These are phyloP conservation scores for Cystofilobasidium ferigula DNA, from an alignment of 768 basidiomycete genomes.

Conservation along the genomic window DNA sequence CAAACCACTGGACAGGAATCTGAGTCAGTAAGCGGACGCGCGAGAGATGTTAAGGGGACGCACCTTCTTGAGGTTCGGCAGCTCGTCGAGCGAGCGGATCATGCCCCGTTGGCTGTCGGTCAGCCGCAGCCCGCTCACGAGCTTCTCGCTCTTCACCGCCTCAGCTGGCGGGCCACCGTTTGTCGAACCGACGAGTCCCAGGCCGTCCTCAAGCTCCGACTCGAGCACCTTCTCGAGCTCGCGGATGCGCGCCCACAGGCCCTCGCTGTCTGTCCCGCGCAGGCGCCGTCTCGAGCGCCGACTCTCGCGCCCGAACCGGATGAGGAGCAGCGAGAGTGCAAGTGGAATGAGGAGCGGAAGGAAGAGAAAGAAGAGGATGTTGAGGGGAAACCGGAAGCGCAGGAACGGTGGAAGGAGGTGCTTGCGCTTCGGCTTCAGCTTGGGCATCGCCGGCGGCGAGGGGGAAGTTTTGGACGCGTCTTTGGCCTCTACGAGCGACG, in stretches of 20 bases:
- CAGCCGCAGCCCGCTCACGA: conserved; percentile 9
- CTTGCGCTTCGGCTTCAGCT: not conserved
- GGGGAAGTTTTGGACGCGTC: conserved; percentile 39
- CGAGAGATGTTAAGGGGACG: not conserved
- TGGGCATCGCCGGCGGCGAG: conserved; percentile 32
- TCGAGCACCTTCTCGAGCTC: conserved; percentile 19
- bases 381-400: conserved; percentile 56
- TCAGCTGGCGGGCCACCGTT: not conserved
- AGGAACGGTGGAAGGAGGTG: conserved; percentile 50
- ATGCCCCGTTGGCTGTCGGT: conserved; percentile 6
- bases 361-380: conserved; percentile 48
- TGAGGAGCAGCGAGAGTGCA: conserved; percentile 33
- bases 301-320: conserved; percentile 46
- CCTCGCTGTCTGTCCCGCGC: not conserved
- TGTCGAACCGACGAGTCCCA: not conserved
- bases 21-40: not conserved
- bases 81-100: conserved; percentile 9
- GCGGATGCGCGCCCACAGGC: conserved; percentile 14
- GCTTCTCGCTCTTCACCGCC: not conserved
- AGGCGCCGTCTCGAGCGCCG: not conserved
- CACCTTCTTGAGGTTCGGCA: conserved; percentile 17
- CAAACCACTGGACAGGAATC: not conserved
- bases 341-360: conserved; percentile 52
- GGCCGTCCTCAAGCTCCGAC: not conserved
- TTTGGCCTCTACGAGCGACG: conserved; percentile 42